Evolutionary conservation across 1,284 basidiomycete genomes (phyloP).

Genomic region (Testicularia cyperi): DNA sequence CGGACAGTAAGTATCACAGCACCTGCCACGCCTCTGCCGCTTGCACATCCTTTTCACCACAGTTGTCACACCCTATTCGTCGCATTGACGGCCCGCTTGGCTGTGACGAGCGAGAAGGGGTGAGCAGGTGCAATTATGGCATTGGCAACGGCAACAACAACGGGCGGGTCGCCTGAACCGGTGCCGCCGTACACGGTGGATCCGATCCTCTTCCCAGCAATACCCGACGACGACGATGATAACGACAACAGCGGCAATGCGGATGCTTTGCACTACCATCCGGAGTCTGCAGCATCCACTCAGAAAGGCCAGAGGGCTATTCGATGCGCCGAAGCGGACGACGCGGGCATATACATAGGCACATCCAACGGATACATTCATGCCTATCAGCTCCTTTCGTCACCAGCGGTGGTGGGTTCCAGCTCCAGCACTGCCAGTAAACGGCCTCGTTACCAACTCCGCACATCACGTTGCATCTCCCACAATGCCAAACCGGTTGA

Average conservation of each 20-base stretch:
- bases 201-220: slow-evolving; percentile 41
- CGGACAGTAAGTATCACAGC: no score
- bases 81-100: no score
- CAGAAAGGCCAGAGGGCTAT: slow-evolving; percentile 27
- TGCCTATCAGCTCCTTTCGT: slow-evolving; percentile 25
- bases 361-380: slow-evolving; percentile 42
- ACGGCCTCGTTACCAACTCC: neutral
- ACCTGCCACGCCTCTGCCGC: no score
- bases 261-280: no score
- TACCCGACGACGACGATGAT: slow-evolving; percentile 10
- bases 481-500: slow-evolving; percentile 32
- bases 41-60: no score
- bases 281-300: slow-evolving; percentile 36
- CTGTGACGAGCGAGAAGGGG: no score
- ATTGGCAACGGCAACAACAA: slow-evolving; percentile 8
- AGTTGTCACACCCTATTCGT: no score
- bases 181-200: slow-evolving; percentile 33
- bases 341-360: slow-evolving; percentile 41
- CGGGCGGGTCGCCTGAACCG: slow-evolving; percentile 7
- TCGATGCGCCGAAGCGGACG: slow-evolving; percentile 32
- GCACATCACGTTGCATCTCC: slow-evolving; percentile 8
- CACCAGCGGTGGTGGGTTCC: no score
- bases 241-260: slow-evolving; percentile 4
- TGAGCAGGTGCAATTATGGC: slow-evolving; percentile 53
- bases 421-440: neutral